Conservation (phyloP, 2,329 filamentous ascomycete species). For the Septoria petroselini region DNA sequence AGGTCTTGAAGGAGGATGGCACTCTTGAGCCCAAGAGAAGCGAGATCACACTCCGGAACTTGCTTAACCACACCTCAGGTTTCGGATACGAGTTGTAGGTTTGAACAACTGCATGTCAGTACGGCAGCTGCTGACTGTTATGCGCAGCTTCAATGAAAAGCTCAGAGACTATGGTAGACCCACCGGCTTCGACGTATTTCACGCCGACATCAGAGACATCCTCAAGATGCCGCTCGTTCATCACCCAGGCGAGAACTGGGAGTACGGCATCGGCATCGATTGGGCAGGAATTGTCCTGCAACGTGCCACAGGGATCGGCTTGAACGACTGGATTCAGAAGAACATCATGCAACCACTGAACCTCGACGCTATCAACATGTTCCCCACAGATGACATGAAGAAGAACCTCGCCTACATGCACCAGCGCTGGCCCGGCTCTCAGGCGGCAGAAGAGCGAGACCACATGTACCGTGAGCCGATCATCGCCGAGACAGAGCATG, state of each 20-base stretch:
- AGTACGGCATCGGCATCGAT: conserved; percentile 53
- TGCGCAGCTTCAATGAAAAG: conserved; percentile 42
- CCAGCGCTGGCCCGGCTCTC: conserved; percentile 44
- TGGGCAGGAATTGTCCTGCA: conserved; percentile 52
- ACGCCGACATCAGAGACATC: conserved; percentile 50
- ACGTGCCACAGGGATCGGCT: conserved; percentile 42
- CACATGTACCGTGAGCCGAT: conserved; percentile 53
- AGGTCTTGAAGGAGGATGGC: conserved; percentile 43
- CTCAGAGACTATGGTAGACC: conserved; percentile 46
- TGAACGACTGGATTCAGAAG: conserved; percentile 48
- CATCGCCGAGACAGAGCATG: conserved; percentile 44
- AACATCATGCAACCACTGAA: conserved; percentile 49
- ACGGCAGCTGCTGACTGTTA: not conserved
- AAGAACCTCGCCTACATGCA: conserved; percentile 58
- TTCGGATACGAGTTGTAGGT: conserved; percentile 50
- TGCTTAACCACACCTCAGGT: conserved; percentile 51
- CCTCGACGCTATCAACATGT: conserved; percentile 54
- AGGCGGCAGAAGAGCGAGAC: conserved; percentile 41
- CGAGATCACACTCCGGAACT: conserved; percentile 51
- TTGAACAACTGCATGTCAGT: not conserved
- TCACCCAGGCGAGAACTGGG: conserved; percentile 62
- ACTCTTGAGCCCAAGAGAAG: conserved; percentile 44
- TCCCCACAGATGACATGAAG: conserved; percentile 56
- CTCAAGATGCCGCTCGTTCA: conserved; percentile 55
- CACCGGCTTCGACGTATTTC: conserved; percentile 57